Conservation (phyloP, 75 land plant genomes). For the Cryptomeria japonica region DNA sequence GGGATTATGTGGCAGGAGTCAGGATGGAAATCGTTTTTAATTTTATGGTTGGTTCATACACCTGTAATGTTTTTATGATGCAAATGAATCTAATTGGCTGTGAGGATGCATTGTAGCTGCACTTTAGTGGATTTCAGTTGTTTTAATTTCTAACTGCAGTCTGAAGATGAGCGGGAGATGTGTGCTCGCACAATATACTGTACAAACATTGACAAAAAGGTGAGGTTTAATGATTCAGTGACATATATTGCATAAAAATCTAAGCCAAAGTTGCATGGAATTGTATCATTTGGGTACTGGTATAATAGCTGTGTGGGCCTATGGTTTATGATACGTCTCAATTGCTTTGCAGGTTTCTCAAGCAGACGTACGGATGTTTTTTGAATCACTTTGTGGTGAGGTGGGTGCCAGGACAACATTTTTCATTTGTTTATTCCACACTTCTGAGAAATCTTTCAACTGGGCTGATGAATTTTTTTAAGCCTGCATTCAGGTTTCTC, state of each 20-base stretch:
- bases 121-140: neutral
- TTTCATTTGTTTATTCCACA: neutral
- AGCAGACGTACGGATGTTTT: constrained; percentile 69
- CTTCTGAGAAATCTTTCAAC: neutral
- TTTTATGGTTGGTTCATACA: neutral
- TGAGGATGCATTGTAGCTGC: neutral
- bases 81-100: neutral
- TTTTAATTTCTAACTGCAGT: constrained; percentile 37
- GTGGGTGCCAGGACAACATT: constrained; percentile 25
- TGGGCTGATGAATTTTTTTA: neutral
- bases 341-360: constrained; percentile 65
- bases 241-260: neutral
- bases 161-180: constrained; percentile 89
- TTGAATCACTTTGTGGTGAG: constrained; percentile 80
- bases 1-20: neutral
- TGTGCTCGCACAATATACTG: constrained; percentile 86
- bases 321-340: neutral
- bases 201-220: constrained; percentile 94
- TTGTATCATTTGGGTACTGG: neutral
- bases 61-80: neutral
- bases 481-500: constrained; percentile 54
- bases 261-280: neutral
- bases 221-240: constrained; percentile 10
- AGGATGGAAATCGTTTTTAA: neutral
- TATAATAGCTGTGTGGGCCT: neutral